Conservation (phyloP, 2,329 filamentous ascomycete genomes). For the Colletotrichum plurivorum region DNA sequence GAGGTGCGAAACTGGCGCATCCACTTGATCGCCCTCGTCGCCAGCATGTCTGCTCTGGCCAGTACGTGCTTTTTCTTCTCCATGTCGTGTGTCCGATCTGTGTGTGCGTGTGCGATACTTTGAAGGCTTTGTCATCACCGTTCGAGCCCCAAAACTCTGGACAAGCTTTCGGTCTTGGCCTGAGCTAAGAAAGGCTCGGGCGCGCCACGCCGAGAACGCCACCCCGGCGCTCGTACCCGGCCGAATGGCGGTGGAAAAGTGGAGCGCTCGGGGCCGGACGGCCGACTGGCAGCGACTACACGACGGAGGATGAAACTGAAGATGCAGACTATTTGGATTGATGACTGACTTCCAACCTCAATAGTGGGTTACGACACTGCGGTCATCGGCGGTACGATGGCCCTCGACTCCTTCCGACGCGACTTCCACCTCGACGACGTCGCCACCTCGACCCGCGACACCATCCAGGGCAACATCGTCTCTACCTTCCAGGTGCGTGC, state of each 20-base stretch:
- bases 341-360: neutral
- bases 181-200: neutral
- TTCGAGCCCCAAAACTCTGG: neutral
- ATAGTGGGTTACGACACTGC: constrained; percentile 55
- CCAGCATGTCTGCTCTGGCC: constrained; percentile 47
- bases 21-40: constrained; percentile 45
- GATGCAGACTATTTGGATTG: neutral
- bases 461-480: constrained; percentile 51
- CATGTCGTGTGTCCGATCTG: neutral
- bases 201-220: neutral
- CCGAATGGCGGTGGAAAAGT: neutral
- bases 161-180: neutral
- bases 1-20: constrained; percentile 48
- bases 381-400: constrained; percentile 57
- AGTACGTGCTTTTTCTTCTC: constrained; percentile 38
- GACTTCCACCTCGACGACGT: constrained; percentile 51
- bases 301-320: neutral
- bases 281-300: neutral
- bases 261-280: neutral
- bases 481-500: constrained; percentile 33
- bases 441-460: constrained; percentile 47
- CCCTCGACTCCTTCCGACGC: constrained; percentile 52
- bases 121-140: neutral
- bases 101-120: neutral
- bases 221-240: neutral